Base-by-base conservation (phyloP, 768 basidiomycete species). In the Trichaptum fuscoviolaceum region DNA sequence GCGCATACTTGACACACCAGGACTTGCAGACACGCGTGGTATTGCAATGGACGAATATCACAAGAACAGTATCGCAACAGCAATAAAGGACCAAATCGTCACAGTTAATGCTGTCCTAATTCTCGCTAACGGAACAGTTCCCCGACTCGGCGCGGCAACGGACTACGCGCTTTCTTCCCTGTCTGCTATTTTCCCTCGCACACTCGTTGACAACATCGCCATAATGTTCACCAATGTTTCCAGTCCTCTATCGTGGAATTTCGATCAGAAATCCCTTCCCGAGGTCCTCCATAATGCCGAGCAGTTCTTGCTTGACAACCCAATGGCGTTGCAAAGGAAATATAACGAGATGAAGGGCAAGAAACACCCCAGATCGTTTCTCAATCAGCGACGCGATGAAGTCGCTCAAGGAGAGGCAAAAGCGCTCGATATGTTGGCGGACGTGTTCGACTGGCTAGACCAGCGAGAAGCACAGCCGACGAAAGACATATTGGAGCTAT, bases 181-280 rank as follows among this genome's bases (percentile, higher is more conserved):
- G 15, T 42, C 30, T n/a, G 36, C 63, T 12, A 67, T 67, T 15
- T 67, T 67, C 60, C 66, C 66, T 7, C 25, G 26, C 20, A 20
- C 42, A 8, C 35, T 65, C 3, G 66, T 42, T 17, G 8, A 35
- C 1, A 67, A 67, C 35, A 65, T 67, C 65, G 63, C 66, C 30
- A 34, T 67, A 35, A 24, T 67, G 58, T 67, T 67, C 64, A 67
- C 66, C 12, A 67, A n/a, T 59, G n/a, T n/a, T n/a, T n/a, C n/a
- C n/a, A n/a, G n/a, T n/a, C n/a, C n/a, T n/a, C n/a, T n/a, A n/a
- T n/a, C 2, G 7, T 17, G 8, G 30, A 67, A 67, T 18, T 67
- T 67, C 58, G 17, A 57, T 15, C 4, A n/a, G 17, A 24, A 12
- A 35, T 34, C 64, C 58, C 30, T 67, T 9, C 63, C 66, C 7